These are phyloP conservation scores for Sporormia fimetaria DNA, from an alignment of 495 filamentous ascomycete genomes.

Conservation along the genomic window DNA sequence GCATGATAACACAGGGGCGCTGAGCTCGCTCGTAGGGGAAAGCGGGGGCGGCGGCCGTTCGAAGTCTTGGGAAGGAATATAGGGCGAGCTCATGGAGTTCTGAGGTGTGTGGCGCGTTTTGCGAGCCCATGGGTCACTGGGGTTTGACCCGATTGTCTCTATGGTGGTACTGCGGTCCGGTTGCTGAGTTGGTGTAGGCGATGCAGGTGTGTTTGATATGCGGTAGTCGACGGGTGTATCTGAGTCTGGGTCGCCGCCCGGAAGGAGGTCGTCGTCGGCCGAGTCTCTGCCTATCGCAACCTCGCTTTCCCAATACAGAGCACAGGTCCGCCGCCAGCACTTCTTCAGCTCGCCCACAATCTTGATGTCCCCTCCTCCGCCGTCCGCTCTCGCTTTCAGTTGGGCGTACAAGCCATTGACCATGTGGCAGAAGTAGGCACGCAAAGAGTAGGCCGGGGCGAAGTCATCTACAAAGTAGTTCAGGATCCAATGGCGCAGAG, in stretches of 20 bases:
- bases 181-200: slow-evolving; percentile 14
- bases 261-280: slow-evolving; percentile 57
- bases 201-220: slow-evolving; percentile 36
- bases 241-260: slow-evolving; percentile 47
- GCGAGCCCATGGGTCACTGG: slow-evolving; percentile 24
- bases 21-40: slow-evolving; percentile 42
- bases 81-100: slow-evolving; percentile 24
- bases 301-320: slow-evolving; percentile 66
- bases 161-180: slow-evolving; percentile 9
- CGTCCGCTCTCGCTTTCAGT: slow-evolving; percentile 42
- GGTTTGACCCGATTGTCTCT: slow-evolving; percentile 22
- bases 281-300: slow-evolving; percentile 37
- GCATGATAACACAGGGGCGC: slow-evolving; percentile 63
- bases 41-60: slow-evolving; percentile 15
- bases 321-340: slow-evolving; percentile 89
- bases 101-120: slow-evolving; percentile 23
- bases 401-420: slow-evolving; percentile 67
- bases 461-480: slow-evolving; percentile 98
- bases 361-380: slow-evolving; percentile 68
- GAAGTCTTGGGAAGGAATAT: slow-evolving; percentile 22
- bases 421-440: slow-evolving; percentile 66
- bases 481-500: slow-evolving; percentile 92
- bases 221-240: slow-evolving; percentile 12
- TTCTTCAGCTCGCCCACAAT: slow-evolving; percentile 90
- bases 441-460: slow-evolving; percentile 65